These are phyloP conservation scores for Podaxis pistillaris DNA, from an alignment of 768 basidiomycete genomes.

Conservation along the genomic window DNA sequence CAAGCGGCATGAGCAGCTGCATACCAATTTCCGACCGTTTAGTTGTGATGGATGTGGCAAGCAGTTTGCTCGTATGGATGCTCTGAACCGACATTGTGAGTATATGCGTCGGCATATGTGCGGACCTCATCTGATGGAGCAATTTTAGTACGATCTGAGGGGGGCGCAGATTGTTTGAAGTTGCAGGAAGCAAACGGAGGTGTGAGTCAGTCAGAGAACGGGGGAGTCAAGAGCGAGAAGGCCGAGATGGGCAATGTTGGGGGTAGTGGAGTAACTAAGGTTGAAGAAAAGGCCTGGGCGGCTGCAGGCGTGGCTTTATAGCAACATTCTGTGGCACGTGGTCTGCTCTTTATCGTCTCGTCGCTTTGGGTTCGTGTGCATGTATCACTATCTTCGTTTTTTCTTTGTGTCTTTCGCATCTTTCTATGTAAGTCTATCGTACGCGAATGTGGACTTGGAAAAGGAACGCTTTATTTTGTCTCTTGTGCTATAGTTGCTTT, in stretches of 20 bases:
- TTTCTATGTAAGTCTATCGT: background rate
- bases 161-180: constrained; percentile 28
- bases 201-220: background rate
- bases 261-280: constrained; percentile 2
- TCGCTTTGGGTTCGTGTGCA: background rate
- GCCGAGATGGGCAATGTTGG: constrained; percentile 14
- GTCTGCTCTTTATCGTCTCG: background rate
- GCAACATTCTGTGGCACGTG: background rate
- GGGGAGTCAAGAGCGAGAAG: background rate
- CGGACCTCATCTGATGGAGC: background rate
- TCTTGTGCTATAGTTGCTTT: constrained; percentile 1
- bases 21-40: constrained; percentile 90
- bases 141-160: constrained; percentile 25
- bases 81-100: constrained; percentile 89
- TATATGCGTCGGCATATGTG: constrained; percentile 20
- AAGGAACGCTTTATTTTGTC: constrained; percentile 9
- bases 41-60: constrained; percentile 91
- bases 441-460: constrained; percentile 11
- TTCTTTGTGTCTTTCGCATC: background rate
- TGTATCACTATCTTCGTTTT: constrained; percentile 1
- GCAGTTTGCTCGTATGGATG: constrained; percentile 94
- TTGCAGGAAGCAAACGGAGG: constrained; percentile 17
- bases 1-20: constrained; percentile 93
- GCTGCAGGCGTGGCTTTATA: constrained; percentile 2
- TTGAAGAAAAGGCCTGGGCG: constrained; percentile 2